These are phyloP conservation scores for Corchorus capsularis DNA, from an alignment of 345 rosid species.

Conservation along the genomic window DNA sequence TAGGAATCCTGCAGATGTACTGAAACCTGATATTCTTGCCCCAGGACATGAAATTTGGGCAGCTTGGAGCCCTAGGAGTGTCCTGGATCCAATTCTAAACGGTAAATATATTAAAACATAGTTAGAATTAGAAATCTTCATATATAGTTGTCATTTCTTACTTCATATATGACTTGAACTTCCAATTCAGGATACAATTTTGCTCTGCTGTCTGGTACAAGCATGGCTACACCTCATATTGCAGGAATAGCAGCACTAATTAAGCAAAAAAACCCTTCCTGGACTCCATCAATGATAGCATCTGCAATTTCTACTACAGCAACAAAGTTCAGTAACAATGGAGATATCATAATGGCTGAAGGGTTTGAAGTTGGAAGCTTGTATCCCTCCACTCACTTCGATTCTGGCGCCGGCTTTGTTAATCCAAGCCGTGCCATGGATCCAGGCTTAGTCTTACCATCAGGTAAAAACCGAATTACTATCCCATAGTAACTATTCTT, in stretches of 20 bases:
- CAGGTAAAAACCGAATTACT: constrained; percentile 38
- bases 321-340: constrained; percentile 44
- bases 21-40: constrained; percentile 82
- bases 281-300: constrained; percentile 83
- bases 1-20: constrained; percentile 57
- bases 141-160: neutral
- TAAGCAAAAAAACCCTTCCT: constrained; percentile 65
- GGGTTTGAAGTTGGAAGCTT: constrained; percentile 37
- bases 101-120: constrained; percentile 31
- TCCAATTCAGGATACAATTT: constrained; percentile 52
- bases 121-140: neutral
- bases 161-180: constrained; percentile 12
- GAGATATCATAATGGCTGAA: constrained; percentile 59
- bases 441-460: constrained; percentile 73
- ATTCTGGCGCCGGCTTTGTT: constrained; percentile 73
- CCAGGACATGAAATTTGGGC: constrained; percentile 97
- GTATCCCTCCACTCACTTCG: constrained; percentile 56
- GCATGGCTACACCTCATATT: constrained; percentile 90
- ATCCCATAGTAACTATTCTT: neutral
- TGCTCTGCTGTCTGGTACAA: constrained; percentile 81
- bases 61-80: constrained; percentile 89
- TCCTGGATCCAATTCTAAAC: constrained; percentile 51
- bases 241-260: constrained; percentile 73
- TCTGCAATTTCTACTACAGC: constrained; percentile 86
- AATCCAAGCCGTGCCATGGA: constrained; percentile 66